Percentiles rank a stretch among this genome's conserved stretches.
Evolutionary conservation across 306 rosid genomes (phyloP).

Genomic region (Herpetospermum pedunculosum): DNA sequence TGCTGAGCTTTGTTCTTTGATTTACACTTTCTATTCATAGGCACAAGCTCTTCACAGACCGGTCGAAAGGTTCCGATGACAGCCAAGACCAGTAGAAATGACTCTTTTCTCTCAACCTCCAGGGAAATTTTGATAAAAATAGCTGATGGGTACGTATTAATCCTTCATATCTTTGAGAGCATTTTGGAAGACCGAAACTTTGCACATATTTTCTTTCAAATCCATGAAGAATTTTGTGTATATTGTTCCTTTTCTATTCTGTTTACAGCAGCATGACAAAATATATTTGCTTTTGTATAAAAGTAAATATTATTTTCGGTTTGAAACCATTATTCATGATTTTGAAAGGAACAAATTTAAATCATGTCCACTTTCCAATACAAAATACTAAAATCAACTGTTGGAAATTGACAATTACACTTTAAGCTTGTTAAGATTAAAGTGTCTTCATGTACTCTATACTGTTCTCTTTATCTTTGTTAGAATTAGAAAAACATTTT

Average conservation of each 20-base stretch:
- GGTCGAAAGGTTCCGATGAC: background rate
- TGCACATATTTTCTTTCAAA: background rate
- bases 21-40: background rate
- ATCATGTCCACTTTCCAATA: no score
- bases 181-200: background rate
- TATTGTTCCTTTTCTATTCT: background rate
- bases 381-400: no score
- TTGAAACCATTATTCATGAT: background rate
- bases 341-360: background rate
- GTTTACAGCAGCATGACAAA: background rate
- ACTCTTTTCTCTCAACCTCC: background rate
- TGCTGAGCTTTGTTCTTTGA: background rate
- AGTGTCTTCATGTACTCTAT: no score
- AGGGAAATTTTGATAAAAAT: background rate
- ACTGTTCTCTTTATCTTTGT: no score
- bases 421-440: no score
- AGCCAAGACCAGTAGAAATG: background rate
- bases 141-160: background rate
- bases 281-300: background rate
- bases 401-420: no score
- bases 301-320: background rate
- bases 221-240: background rate
- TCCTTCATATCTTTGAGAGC: background rate
- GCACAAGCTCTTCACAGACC: background rate
- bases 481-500: no score